Conservation (phyloP, 2,329 filamentous ascomycete genomes). For the Alternaria sp. region DNA sequence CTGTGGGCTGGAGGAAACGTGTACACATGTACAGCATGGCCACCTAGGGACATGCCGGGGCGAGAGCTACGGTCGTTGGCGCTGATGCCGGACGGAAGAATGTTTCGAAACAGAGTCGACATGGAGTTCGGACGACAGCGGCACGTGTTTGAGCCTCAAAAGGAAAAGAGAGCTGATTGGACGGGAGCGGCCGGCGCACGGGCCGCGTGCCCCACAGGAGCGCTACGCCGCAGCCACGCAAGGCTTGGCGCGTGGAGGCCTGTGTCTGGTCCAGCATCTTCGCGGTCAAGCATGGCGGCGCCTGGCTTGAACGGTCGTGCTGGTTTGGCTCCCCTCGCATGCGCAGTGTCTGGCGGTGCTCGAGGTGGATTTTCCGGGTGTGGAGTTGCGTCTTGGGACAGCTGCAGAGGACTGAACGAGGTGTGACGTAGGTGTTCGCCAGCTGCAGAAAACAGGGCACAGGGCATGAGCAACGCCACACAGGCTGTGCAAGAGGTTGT, state of each 20-base stretch:
- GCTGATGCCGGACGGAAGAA: conserved; percentile 4
- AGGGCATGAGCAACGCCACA: conserved; percentile 42
- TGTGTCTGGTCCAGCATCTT: not conserved
- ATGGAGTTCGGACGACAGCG: conserved; percentile 34
- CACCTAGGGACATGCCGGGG: not conserved
- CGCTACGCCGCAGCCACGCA: conserved; percentile 46
- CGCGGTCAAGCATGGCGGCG: not conserved
- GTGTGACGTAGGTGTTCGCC: conserved; percentile 33
- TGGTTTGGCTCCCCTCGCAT: not conserved
- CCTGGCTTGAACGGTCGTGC: not conserved
- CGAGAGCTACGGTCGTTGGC: not conserved
- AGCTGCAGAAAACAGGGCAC: conserved; percentile 48
- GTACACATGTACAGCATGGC: not conserved
- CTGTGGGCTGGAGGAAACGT: not conserved
- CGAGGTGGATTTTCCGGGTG: not conserved
- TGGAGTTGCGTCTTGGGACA: not conserved
- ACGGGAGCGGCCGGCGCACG: conserved; percentile 21
- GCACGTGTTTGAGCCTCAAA: conserved; percentile 33
- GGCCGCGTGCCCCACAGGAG: conserved; percentile 24
- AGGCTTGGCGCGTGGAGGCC: conserved; percentile 8
- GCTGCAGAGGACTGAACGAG: not conserved
- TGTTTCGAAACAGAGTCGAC: conserved; percentile 1
- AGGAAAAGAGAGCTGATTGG: conserved; percentile 41
- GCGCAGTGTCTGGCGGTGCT: not conserved
- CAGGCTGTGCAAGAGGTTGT: conserved; percentile 32